phyloP scores from a whole-genome alignment of 2,329 filamentous ascomycete genomes.

The Fusarium subtropicale region DNA sequence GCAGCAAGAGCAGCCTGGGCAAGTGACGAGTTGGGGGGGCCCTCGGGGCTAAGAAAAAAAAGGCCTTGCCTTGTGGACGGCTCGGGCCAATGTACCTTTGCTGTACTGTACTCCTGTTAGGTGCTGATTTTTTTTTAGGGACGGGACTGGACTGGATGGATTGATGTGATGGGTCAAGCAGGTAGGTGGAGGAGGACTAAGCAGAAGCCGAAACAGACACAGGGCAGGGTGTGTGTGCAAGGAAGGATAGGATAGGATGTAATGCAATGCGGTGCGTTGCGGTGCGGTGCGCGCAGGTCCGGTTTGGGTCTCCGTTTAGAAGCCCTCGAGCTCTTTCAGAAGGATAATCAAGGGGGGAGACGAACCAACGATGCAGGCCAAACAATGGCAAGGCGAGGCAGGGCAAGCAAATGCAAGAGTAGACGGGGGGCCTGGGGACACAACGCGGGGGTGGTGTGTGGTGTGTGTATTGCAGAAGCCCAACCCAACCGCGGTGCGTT shows the following conservation, averaged over 20 bases:
- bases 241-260: slow-evolving; percentile 25
- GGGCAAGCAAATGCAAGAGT: slow-evolving; percentile 18
- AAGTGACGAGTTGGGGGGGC: slow-evolving; percentile 31
- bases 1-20: slow-evolving; percentile 43
- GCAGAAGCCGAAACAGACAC: slow-evolving; percentile 30
- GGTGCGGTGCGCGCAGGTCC: slow-evolving; percentile 16
- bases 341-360: slow-evolving; percentile 23
- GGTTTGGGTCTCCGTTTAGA: slow-evolving; percentile 18
- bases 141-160: slow-evolving; percentile 1
- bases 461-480: slow-evolving; percentile 14
- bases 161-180: slow-evolving; percentile 39
- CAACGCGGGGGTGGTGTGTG: slow-evolving; percentile 39
- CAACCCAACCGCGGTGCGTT: neutral
- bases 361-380: slow-evolving; percentile 41
- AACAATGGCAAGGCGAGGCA: slow-evolving; percentile 29
- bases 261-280: neutral
- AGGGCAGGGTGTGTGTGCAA: slow-evolving; percentile 42
- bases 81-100: slow-evolving; percentile 16
- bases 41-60: slow-evolving; percentile 44
- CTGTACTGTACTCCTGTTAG: slow-evolving; percentile 33
- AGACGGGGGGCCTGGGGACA: slow-evolving; percentile 33
- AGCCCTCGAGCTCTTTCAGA: slow-evolving; percentile 17
- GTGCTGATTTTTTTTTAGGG: slow-evolving; percentile 36
- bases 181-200: slow-evolving; percentile 42
- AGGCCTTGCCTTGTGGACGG: slow-evolving; percentile 44